Percentiles rank a stretch among this genome's conserved stretches.
These are phyloP conservation scores for Holtermannia corniformis DNA, from an alignment of 768 basidiomycete species.

Conservation along the genomic window DNA sequence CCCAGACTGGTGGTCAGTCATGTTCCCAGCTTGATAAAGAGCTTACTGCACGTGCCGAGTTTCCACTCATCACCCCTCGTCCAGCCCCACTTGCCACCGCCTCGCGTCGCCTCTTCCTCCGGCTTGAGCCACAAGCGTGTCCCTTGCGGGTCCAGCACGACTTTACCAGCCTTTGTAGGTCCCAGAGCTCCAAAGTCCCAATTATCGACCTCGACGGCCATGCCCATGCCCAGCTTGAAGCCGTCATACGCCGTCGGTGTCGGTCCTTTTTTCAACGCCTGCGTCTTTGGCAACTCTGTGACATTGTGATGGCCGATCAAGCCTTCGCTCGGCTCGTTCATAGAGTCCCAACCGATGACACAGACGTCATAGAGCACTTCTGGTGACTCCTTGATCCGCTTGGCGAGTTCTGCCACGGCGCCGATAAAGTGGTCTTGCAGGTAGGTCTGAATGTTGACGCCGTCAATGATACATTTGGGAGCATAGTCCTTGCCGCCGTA, in stretches of 20 bases:
- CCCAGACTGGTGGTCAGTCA: slow-evolving; percentile 33
- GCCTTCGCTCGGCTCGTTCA: slow-evolving; percentile 92
- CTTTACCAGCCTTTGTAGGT: slow-evolving; percentile 59
- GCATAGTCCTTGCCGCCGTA: slow-evolving; percentile 84
- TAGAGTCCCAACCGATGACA: slow-evolving; percentile 89
- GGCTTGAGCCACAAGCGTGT: slow-evolving; percentile 21
- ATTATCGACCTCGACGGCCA: slow-evolving; percentile 61
- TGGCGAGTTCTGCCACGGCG: slow-evolving; percentile 66
- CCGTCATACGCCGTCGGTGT: slow-evolving; percentile 76
- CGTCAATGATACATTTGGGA: slow-evolving; percentile 82
- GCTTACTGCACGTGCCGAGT: slow-evolving; percentile 40
- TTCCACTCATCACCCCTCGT: slow-evolving; percentile 44
- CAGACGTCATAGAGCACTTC: slow-evolving; percentile 70
- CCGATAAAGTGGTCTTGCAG: slow-evolving; percentile 71
- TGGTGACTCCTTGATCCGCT: slow-evolving; percentile 55
- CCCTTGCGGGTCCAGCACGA: slow-evolving; percentile 73
- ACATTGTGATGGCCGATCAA: slow-evolving; percentile 62
- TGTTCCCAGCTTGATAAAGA: background rate
- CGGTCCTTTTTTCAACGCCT: slow-evolving; percentile 77
- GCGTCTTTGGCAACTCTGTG: slow-evolving; percentile 52
- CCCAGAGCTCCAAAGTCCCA: slow-evolving; percentile 74
- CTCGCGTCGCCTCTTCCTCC: slow-evolving; percentile 21
- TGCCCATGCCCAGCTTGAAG: slow-evolving; percentile 78
- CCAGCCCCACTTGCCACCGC: slow-evolving; percentile 63
- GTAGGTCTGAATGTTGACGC: slow-evolving; percentile 83